Evolutionary conservation across 208 protist species (phyloP), one percentile per base, ranked within the genome.

Genomic region (Acanthamoeba healyi): DNA sequence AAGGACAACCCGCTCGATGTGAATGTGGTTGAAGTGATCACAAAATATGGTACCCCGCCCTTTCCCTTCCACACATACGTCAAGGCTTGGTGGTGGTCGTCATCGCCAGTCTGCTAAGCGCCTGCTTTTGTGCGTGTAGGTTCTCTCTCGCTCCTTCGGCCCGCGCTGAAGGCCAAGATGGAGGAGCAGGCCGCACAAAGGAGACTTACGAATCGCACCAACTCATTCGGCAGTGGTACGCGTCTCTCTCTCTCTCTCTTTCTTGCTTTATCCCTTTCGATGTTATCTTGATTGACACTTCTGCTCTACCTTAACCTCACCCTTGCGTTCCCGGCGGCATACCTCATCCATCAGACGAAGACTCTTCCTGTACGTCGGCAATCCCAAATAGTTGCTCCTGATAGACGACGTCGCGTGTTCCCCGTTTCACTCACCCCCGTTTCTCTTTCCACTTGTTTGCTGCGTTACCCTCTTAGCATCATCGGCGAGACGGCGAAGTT

Each of bases 1-100:
- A 90, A 70, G 34, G 82, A 90, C 36, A 90, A 90, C 36, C 82
- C 58, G 26, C 82, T 90, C 51, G 82, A 90, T 10, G 54, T 70
- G 14, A 46, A 29, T 65, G 58, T 46, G 15, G 58, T 72, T 67
- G 82, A 90, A 70, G 58, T 90, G 15, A 70, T 90, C 42, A 90
- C 58, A 4, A 90, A 90, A 90, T 90, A 90, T 36, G 82, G 82
- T 90, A 70, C 32, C 10, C 22, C 6, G 9, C 10, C 26, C 29
- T 82, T 14, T n/a, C 9, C 36, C 4, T 46, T 54, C n/a, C n/a
- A n/a, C n/a, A n/a, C n/a, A n/a, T n/a, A n/a, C n/a, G n/a, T n/a
- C n/a, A n/a, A n/a, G n/a, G n/a, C n/a, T n/a, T n/a, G n/a, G n/a
- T n/a, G n/a, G n/a, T n/a, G n/a, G n/a, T n/a, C n/a, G 67, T 14